Evolutionary conservation across 1,139 yeast species (phyloP), one percentile per base, ranked within the genome.

Genomic region (Zygosaccharomyces sapae): DNA sequence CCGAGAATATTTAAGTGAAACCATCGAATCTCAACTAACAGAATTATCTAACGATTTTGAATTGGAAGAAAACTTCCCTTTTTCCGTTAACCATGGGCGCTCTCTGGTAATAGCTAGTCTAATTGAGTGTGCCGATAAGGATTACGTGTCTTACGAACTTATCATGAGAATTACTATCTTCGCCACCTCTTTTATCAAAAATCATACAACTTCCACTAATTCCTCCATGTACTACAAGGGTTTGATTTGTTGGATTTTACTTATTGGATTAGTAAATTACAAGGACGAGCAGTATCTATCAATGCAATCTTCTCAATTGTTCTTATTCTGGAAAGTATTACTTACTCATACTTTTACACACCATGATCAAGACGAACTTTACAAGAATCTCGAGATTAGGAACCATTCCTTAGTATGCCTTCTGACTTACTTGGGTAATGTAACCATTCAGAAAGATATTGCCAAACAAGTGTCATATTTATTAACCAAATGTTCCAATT

Each of bases 241-340:
- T 27, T 51, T 71, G 7, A 59, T 72, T n/a, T 70, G 86, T 54
- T 90, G 97, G 97, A 74, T 83, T 3, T 69, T 88, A 20, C 69
- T 92, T 35, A 73, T 83, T 44, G 95, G 97, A 0, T 69, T 89
- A 38, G 84, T 90, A 66, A 81, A 88, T 18, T 78, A 83, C 49
- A 49, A 58, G 2, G 83, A 85, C 40, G 76, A 77, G 9, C 73
- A 76, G 12, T 84, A 82, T 56, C 78, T 86, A 35, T 78, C 77
- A 53, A 75, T 86, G 51, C 86, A 87, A 61, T 74, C 88, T 3
- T 78, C 92, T 0, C 96, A 87, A 61, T 74, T 87, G 47, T 70
- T 88, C 42, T 75, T 80, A 4, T 78, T 88, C 52, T 89, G 96
- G 96, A 86, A 86, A 59, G 79, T 82, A 50, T 74, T 88, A n/a